These are phyloP conservation scores for Moricandia arvensis DNA, from an alignment of 345 rosid species.

Conservation along the genomic window DNA sequence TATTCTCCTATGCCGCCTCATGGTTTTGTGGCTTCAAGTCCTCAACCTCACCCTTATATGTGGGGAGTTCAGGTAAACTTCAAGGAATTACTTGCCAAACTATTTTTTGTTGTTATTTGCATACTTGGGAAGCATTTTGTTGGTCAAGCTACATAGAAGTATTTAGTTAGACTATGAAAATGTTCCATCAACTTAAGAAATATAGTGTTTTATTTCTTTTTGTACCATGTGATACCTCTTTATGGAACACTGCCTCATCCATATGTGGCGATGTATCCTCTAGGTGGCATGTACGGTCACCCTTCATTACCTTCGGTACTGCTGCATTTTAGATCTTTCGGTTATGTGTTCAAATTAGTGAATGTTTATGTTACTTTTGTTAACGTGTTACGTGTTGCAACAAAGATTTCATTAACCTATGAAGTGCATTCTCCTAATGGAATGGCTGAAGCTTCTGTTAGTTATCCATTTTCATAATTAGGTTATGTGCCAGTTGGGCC, in stretches of 20 bases:
- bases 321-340: constrained; percentile 20
- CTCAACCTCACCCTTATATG: constrained; percentile 97
- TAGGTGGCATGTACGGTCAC: constrained; percentile 89
- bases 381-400: constrained; percentile 20
- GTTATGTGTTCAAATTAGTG: constrained; percentile 7
- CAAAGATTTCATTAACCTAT: constrained; percentile 95
- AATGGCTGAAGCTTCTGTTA: constrained; percentile 71
- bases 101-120: no score
- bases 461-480: constrained; percentile 26
- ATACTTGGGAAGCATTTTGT: no score
- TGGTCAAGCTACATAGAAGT: background rate
- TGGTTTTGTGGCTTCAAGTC: constrained; percentile 90
- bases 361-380: constrained; percentile 4
- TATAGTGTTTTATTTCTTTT: background rate
- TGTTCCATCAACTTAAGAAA: background rate
- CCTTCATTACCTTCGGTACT: constrained; percentile 86
- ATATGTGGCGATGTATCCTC: constrained; percentile 97
- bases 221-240: constrained; percentile 93
- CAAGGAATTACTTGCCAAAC: background rate
- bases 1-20: constrained; percentile 92
- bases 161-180: background rate
- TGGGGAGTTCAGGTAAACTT: constrained; percentile 94
- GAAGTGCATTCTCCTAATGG: constrained; percentile 93
- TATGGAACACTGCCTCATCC: constrained; percentile 95
- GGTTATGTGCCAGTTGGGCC: constrained; percentile 1